Conservation (phyloP, 805 yeast species). For the Debaryomyces maramus region DNA sequence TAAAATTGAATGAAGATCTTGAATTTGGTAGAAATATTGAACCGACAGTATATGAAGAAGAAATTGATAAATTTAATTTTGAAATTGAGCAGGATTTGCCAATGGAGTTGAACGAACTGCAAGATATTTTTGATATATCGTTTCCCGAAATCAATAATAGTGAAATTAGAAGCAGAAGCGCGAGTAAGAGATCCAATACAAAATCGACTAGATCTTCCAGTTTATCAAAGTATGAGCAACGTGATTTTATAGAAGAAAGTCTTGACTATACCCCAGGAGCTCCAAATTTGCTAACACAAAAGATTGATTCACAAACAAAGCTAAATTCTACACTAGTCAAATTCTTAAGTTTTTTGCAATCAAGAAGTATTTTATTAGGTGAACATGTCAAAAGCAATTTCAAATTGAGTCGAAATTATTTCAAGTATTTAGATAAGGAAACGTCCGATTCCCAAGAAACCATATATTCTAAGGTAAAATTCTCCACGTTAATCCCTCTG, state of each 20-base stretch:
- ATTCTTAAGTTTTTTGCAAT: constrained; percentile 13
- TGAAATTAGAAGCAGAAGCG: constrained; percentile 8
- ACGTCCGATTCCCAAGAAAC: not conserved
- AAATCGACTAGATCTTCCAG: not conserved
- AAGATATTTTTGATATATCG: constrained; percentile 20
- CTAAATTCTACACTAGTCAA: constrained; percentile 10
- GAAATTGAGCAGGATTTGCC: constrained; percentile 1
- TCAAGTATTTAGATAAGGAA: constrained; percentile 1
- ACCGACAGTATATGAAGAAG: not conserved
- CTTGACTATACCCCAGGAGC: constrained; percentile 10
- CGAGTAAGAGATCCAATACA: not conserved
- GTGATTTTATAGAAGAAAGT: constrained; percentile 7
- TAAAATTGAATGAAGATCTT: constrained; percentile 7
- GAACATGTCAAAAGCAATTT: constrained; percentile 3
- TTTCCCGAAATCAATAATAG: constrained; percentile 20
- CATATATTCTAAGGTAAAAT: constrained; percentile 9
- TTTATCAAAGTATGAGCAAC: not conserved
- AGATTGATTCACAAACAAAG: constrained; percentile 1
- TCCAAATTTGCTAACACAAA: constrained; percentile 6
- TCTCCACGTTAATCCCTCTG: constrained; percentile 18
- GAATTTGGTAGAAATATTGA: constrained; percentile 17
- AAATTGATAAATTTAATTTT: constrained; percentile 1
- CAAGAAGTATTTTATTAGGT: constrained; percentile 9
- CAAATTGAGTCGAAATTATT: constrained; percentile 2
- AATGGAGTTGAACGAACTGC: constrained; percentile 1